Evolutionary conservation across 2,329 filamentous ascomycete species (phyloP).

Genomic region (Claviceps sp.): DNA sequence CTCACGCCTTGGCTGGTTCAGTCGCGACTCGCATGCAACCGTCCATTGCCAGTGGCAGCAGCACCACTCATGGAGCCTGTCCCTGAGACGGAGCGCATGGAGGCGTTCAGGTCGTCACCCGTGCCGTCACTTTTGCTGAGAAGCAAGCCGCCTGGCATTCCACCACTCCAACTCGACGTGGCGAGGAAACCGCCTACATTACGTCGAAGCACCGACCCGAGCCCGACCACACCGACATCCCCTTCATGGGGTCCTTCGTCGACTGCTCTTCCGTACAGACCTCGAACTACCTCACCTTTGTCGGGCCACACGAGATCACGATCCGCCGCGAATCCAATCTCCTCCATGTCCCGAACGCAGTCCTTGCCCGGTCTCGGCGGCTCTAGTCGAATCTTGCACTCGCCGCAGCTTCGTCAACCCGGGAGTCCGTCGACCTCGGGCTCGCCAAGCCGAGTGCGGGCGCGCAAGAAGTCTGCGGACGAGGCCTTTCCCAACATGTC

Average conservation of each 20-base stretch:
- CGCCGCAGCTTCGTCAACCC: conserved; percentile 34
- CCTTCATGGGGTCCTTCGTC: conserved; percentile 32
- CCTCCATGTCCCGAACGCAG: conserved; percentile 48
- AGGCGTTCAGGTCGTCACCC: conserved; percentile 48
- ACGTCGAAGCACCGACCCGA: conserved; percentile 47
- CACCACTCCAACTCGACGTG: conserved; percentile 29
- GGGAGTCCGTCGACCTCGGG: conserved; percentile 33
- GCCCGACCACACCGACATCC: conserved; percentile 37
- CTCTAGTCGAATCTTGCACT: conserved; percentile 43
- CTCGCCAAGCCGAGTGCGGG: conserved; percentile 38
- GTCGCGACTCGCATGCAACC: neutral
- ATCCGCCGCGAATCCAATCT: conserved; percentile 40
- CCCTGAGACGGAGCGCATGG: conserved; percentile 54
- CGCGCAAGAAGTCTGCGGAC: conserved; percentile 43
- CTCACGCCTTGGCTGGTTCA: neutral
- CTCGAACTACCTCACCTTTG: conserved; percentile 49
- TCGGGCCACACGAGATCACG: conserved; percentile 44
- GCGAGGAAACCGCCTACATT: conserved; percentile 37
- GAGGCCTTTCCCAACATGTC: conserved; percentile 45
- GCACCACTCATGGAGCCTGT: conserved; percentile 46
- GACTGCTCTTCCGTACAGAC: conserved; percentile 39
- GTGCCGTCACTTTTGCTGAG: conserved; percentile 37
- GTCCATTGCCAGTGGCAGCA: neutral
- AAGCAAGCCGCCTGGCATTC: conserved; percentile 16
- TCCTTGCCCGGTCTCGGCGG: conserved; percentile 51